Conservation (phyloP, 441 rosid genomes). For the Lepidium campestre region DNA sequence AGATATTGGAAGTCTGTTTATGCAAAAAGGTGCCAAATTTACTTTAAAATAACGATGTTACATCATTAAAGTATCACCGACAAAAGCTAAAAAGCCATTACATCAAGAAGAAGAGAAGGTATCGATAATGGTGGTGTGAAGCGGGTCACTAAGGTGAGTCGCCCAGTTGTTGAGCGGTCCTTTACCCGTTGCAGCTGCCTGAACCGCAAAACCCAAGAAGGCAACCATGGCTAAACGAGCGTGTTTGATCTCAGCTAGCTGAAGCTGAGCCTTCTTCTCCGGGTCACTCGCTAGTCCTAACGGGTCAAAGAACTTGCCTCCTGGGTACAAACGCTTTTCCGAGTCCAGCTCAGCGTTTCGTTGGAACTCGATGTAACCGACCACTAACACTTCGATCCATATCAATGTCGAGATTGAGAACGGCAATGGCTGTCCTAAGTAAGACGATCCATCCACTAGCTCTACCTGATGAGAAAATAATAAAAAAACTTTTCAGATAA, state of each 20-base stretch:
- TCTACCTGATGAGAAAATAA: conserved; percentile 48
- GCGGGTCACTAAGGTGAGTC: conserved; percentile 90
- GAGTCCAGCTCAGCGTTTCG: conserved; percentile 90
- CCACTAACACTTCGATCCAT: conserved; percentile 77
- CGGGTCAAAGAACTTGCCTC: conserved; percentile 82
- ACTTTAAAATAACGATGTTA: background rate
- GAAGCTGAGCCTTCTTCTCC: conserved; percentile 76
- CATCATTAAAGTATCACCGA: background rate
- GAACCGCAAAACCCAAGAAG: conserved; percentile 82
- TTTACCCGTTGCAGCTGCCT: conserved; percentile 86
- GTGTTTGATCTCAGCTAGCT: conserved; percentile 93
- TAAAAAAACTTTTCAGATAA: background rate
- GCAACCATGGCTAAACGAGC: conserved; percentile 97
- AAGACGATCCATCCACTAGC: conserved; percentile 80
- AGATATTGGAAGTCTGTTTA: background rate
- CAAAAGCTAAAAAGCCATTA: background rate
- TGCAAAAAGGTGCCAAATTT: conserved; percentile 14
- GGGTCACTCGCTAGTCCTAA: conserved; percentile 79
- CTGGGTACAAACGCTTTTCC: conserved; percentile 69
- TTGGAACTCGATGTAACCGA: conserved; percentile 95
- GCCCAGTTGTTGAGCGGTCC: conserved; percentile 94
- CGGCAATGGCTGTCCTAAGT: conserved; percentile 86
- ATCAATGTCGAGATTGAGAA: conserved; percentile 79
- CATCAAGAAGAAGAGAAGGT: conserved; percentile 48
- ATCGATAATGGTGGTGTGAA: conserved; percentile 91